These are phyloP conservation scores for Neurospora sp. DNA, from an alignment of 495 filamentous ascomycete genomes.

Conservation along the genomic window DNA sequence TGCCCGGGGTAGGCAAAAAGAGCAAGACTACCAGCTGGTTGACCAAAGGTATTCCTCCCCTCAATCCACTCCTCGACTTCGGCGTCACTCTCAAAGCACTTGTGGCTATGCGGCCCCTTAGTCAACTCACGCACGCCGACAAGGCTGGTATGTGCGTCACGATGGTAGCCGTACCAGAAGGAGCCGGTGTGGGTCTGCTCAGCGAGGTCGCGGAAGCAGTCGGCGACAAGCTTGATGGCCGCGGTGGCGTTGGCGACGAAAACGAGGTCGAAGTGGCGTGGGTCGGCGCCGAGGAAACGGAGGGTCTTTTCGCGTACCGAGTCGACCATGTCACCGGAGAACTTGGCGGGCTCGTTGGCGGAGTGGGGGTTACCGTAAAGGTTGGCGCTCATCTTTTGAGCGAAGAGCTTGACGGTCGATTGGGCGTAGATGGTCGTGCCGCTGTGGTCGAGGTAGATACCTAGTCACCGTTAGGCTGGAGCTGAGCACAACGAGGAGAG, in stretches of 20 bases:
- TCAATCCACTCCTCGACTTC: slow-evolving; percentile 59
- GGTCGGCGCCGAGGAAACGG: slow-evolving; percentile 78
- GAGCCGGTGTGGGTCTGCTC: slow-evolving; percentile 28
- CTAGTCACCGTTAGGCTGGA: slow-evolving; percentile 11
- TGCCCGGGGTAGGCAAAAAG: slow-evolving; percentile 73
- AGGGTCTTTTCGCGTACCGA: slow-evolving; percentile 51
- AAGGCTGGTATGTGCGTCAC: slow-evolving; percentile 63
- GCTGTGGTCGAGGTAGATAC: slow-evolving; percentile 64
- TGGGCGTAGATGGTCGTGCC: slow-evolving; percentile 64
- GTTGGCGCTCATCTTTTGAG: slow-evolving; percentile 42
- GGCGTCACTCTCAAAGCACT: slow-evolving; percentile 51
- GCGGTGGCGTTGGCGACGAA: slow-evolving; percentile 92
- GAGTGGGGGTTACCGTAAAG: slow-evolving; percentile 75
- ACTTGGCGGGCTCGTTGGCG: slow-evolving; percentile 50
- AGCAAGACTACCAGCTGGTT: slow-evolving; percentile 26
- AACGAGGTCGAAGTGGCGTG: slow-evolving; percentile 73
- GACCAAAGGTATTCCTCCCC: slow-evolving; percentile 16
- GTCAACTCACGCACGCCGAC: slow-evolving; percentile 60
- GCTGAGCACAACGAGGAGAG: not conserved
- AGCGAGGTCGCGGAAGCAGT: slow-evolving; percentile 50
- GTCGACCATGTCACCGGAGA: slow-evolving; percentile 53
- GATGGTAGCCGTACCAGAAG: slow-evolving; percentile 69
- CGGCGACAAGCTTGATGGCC: slow-evolving; percentile 71
- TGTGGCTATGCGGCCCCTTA: slow-evolving; percentile 28
- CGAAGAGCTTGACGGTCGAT: slow-evolving; percentile 51